Evolutionary conservation across 2,329 filamentous ascomycete species (phyloP), one percentile per base, ranked within the genome.

Genomic region (Neofusicoccum umdonicola): DNA sequence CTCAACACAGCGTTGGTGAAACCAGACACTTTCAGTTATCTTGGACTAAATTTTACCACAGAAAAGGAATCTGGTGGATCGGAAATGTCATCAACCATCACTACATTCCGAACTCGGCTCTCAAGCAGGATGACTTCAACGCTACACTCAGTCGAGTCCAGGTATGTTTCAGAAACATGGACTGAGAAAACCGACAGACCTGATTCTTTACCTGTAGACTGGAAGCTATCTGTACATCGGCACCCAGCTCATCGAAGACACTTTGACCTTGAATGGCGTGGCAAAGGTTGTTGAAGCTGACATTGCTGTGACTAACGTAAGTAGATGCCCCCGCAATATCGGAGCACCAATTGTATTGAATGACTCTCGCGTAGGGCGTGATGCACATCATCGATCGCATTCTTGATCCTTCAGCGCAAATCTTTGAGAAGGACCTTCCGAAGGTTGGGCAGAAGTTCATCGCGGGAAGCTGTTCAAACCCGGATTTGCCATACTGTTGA

Each of bases 381-480:
- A 64, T 73, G 2, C 71, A 72, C 45, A 68, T 73, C 47, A 66
- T 72, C 17, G 68, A 73, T 47, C 66, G 66, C 2, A 65, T 73
- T 9, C 42, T 74, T 8, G 68, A 72, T 27, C 71, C 71, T 4
- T 71, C 68, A 7, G 68, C 69, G 3, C 70, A 70, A 66, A 56
- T 73, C 17, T 71, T 71, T 45, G 70, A 71, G 52, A 62, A 45
- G 8, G 71, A 73, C 60, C 35, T 69, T 34, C 65, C 68, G 4
- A 70, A 68, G 64, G 66, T 64, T 4, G 65, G 54, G 3, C 71
- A 72, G 31, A 66, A 57, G 11, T 73, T 71, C 45, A 72, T 72
- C 57, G 66, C 70, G 17, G 70, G 70, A 5, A 72, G 72, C 62
- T 73, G 69, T 54, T 73, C 70, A 19, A 69, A 72, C 31, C 69